Percentiles rank a stretch among this genome's conserved stretches.
phyloP scores from a whole-genome alignment of 73 alveolate species.

The Uronychia binucleata region DNA sequence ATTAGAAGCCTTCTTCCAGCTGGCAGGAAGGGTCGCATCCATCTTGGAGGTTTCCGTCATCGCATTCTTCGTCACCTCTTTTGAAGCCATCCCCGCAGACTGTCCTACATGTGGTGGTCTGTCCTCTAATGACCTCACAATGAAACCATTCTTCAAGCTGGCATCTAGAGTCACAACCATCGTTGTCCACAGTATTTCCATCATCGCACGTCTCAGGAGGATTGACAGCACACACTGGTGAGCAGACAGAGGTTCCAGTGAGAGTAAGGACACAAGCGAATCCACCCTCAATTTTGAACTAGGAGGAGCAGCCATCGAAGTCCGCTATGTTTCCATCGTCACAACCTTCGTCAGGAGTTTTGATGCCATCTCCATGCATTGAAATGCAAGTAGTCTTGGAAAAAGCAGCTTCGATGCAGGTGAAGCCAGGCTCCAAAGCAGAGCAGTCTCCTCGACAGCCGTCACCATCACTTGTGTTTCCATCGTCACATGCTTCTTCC shows the following conservation, averaged over 20 bases:
- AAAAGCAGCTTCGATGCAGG: not conserved
- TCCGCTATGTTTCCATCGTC: not conserved
- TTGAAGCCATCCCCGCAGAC: constrained; percentile 10
- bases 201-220: constrained; percentile 29
- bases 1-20: constrained; percentile 33
- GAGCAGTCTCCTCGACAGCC: not conserved
- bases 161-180: constrained; percentile 10
- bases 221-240: no score
- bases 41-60: constrained; percentile 29
- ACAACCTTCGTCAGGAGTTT: constrained; percentile 5
- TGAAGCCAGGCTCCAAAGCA: not conserved
- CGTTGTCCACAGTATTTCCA: constrained; percentile 8
- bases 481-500: constrained; percentile 42
- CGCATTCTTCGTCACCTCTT: constrained; percentile 5
- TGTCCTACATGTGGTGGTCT: not conserved
- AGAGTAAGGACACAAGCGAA: no score
- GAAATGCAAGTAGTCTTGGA: not conserved
- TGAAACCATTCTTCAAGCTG: constrained; percentile 1
- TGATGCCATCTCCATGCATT: constrained; percentile 38
- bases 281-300: not conserved
- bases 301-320: not conserved
- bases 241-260: no score
- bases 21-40: constrained; percentile 52
- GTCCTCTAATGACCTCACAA: not conserved
- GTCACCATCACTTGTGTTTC: not conserved